Conservation (phyloP, 2,329 filamentous ascomycete species). For the Pseudocercospora pini-densiflorae region DNA sequence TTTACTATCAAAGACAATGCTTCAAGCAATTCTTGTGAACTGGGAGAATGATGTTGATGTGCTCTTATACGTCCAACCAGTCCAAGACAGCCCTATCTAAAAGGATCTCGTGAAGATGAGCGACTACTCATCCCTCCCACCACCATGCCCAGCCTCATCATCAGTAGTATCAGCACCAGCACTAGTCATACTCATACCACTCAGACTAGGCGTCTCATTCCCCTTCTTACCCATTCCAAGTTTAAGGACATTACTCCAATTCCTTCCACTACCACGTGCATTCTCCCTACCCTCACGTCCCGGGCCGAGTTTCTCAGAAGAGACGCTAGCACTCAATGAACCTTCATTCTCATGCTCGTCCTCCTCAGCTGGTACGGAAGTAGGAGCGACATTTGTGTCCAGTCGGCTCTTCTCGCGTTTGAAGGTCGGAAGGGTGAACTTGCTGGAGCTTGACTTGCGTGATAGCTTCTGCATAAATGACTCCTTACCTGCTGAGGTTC, state of each 20-base stretch:
- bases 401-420: slow-evolving; percentile 44
- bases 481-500: slow-evolving; percentile 46
- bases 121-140: slow-evolving; percentile 10
- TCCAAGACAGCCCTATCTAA: neutral
- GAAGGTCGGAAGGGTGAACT: slow-evolving; percentile 47
- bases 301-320: slow-evolving; percentile 39
- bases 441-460: slow-evolving; percentile 52
- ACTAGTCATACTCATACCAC: slow-evolving; percentile 48
- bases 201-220: slow-evolving; percentile 51
- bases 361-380: slow-evolving; percentile 36
- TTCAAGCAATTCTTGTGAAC: no score
- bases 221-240: slow-evolving; percentile 41
- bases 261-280: slow-evolving; percentile 43
- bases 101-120: neutral
- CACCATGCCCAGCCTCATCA: slow-evolving; percentile 15
- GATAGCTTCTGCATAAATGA: slow-evolving; percentile 56
- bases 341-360: slow-evolving; percentile 41
- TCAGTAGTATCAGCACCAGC: slow-evolving; percentile 21
- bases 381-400: slow-evolving; percentile 33
- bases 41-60: no score
- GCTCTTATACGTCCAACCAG: neutral
- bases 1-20: no score
- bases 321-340: slow-evolving; percentile 36
- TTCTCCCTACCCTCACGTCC: slow-evolving; percentile 43
- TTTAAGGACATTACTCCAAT: slow-evolving; percentile 52